These are phyloP conservation scores for Dipodascopsis tothii DNA, from an alignment of 805 yeast genomes.

Conservation along the genomic window DNA sequence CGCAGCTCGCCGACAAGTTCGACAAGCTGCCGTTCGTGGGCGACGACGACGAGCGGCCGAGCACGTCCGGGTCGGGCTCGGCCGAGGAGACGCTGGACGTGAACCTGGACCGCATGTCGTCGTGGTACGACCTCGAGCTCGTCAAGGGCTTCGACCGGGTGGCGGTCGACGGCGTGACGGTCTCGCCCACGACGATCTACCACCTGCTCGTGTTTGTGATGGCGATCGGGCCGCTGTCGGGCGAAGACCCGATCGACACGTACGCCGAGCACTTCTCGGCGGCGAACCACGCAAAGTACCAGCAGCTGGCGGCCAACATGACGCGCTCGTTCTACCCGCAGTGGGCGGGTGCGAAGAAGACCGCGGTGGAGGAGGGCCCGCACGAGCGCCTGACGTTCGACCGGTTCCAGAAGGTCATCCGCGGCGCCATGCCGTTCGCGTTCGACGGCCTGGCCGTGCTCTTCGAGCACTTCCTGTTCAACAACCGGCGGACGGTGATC, in stretches of 20 bases:
- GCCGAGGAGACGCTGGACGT: constrained; percentile 23
- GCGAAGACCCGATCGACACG: constrained; percentile 31
- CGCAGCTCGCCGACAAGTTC: constrained; percentile 1
- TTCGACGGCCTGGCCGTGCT: constrained; percentile 41
- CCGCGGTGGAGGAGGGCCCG: constrained; percentile 17
- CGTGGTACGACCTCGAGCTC: constrained; percentile 32
- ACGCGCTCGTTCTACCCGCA: constrained; percentile 44
- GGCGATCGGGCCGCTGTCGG: constrained; percentile 37
- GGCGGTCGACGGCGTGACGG: constrained; percentile 33
- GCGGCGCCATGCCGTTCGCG: constrained; percentile 35
- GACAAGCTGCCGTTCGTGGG: constrained; percentile 1
- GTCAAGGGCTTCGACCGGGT: constrained; percentile 41
- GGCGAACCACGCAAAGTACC: constrained; percentile 39
- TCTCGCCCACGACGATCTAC: constrained; percentile 39
- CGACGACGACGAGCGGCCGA: constrained; percentile 19
- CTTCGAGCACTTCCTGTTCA: constrained; percentile 39
- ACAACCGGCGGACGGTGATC: constrained; percentile 15
- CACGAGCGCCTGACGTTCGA: constrained; percentile 24
- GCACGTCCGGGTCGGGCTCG: constrained; percentile 14
- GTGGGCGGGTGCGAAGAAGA: constrained; percentile 26
- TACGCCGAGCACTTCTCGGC: constrained; percentile 26
- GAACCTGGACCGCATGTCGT: constrained; percentile 18
- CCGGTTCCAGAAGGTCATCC: constrained; percentile 23
- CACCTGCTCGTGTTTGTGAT: constrained; percentile 45
- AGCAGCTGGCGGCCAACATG: constrained; percentile 39